phyloP scores from a whole-genome alignment of 495 filamentous ascomycete genomes.

The Glonium stellatum region DNA sequence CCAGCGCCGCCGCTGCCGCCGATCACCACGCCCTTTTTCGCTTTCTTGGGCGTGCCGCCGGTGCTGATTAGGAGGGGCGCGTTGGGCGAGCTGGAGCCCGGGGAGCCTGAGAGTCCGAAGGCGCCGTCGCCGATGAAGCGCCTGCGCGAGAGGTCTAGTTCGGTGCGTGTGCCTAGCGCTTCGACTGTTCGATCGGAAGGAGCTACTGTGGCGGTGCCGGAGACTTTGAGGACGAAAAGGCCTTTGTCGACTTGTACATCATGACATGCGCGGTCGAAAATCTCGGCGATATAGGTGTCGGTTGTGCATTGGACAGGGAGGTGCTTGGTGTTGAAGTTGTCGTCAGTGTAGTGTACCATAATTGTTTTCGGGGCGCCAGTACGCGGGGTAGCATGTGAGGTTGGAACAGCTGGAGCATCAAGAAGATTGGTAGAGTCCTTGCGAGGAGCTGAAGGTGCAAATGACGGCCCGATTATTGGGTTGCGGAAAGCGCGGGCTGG shows the following conservation, averaged over 20 bases:
- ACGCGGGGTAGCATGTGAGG: conserved; percentile 54
- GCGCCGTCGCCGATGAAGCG: conserved; percentile 76
- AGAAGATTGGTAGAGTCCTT: conserved; percentile 42
- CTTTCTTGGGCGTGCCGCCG: conserved; percentile 62
- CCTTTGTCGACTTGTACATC: conserved; percentile 85
- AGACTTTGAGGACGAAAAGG: conserved; percentile 80
- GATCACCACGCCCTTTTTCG: conserved; percentile 33
- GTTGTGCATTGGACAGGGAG: conserved; percentile 66
- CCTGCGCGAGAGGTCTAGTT: conserved; percentile 81
- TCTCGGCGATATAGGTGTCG: conserved; percentile 90
- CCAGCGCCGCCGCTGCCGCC: conserved; percentile 2
- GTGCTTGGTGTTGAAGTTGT: conserved; percentile 42
- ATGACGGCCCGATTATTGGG: conserved; percentile 37
- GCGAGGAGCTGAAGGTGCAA: conserved; percentile 30
- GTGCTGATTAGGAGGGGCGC: conserved; percentile 58
- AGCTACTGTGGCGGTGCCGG: conserved; percentile 74
- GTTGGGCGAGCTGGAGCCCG: conserved; percentile 74
- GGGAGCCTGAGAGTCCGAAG: conserved; percentile 67
- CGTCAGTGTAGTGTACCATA: conserved; percentile 74
- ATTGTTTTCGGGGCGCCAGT: conserved; percentile 79
- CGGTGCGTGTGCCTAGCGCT: conserved; percentile 72
- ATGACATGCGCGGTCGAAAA: conserved; percentile 83
- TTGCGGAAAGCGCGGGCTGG: conserved; percentile 35
- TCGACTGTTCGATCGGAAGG: conserved; percentile 82
- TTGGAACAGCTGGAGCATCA: conserved; percentile 35